Evolutionary conservation across 73 alveolate genomes (phyloP).

Genomic region (Durusdinium trenchii): DNA sequence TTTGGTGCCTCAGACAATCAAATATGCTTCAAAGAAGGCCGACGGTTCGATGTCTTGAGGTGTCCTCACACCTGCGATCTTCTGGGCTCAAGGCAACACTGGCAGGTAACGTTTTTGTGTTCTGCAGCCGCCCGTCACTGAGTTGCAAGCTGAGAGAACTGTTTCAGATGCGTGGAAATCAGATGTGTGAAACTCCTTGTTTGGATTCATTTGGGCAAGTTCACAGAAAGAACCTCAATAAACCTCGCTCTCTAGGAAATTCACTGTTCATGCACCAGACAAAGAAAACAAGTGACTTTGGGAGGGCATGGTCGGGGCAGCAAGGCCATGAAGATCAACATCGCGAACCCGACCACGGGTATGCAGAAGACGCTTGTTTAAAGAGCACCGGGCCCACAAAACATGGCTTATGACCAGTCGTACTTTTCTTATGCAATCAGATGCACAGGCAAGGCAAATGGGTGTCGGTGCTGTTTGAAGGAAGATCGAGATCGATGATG

Average conservation of each 20-base stretch:
- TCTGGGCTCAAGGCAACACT: slow-evolving; percentile 77
- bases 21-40: not conserved
- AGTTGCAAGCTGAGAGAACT: too few relatives aligned
- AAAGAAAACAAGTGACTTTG: too few relatives aligned
- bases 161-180: too few relatives aligned
- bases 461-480: not conserved
- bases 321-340: slow-evolving; percentile 94
- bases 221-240: too few relatives aligned
- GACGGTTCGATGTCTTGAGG: not conserved
- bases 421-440: too few relatives aligned
- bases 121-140: slow-evolving; percentile 72
- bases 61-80: too few relatives aligned
- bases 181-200: too few relatives aligned
- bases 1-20: not conserved
- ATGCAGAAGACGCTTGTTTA: slow-evolving; percentile 63
- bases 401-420: too few relatives aligned
- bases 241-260: too few relatives aligned
- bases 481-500: slow-evolving; percentile 96
- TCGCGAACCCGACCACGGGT: slow-evolving; percentile 94
- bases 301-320: too few relatives aligned
- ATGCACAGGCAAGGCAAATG: not conserved
- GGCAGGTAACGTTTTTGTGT: slow-evolving; percentile 66
- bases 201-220: too few relatives aligned
- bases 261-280: too few relatives aligned
- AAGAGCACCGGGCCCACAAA: not conserved